Evolutionary conservation across 176 grass and related monocot genomes (phyloP).

Genomic region (Eleusine coracana): DNA sequence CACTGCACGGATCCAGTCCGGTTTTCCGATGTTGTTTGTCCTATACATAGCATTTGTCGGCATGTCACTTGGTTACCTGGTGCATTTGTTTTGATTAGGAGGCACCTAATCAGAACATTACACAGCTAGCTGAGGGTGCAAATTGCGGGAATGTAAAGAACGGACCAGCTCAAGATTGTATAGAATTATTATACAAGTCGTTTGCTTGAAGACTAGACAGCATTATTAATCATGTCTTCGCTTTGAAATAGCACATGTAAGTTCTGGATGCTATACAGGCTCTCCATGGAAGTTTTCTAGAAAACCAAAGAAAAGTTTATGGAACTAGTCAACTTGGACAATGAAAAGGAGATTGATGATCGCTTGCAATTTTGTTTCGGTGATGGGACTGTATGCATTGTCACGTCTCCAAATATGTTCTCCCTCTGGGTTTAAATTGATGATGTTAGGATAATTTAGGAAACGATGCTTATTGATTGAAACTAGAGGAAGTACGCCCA

Average conservation of each 20-base stretch:
- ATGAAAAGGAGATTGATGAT: neutral
- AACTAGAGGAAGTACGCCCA: no score
- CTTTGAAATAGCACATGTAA: neutral
- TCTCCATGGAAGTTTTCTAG: neutral
- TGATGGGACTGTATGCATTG: neutral
- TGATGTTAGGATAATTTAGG: neutral
- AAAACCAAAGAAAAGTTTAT: neutral
- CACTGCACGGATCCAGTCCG: neutral
- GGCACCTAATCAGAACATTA: conserved; percentile 5
- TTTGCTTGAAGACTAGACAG: neutral
- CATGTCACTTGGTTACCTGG: conserved; percentile 63
- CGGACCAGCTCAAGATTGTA: neutral
- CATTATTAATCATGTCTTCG: neutral
- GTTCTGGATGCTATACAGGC: neutral
- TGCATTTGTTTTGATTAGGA: conserved; percentile 45
- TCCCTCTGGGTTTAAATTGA: neutral
- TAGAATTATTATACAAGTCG: neutral
- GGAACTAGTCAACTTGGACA: neutral
- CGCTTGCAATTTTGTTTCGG: neutral
- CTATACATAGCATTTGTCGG: conserved; percentile 37
- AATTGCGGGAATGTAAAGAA: conserved; percentile 26
- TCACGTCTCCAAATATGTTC: neutral
- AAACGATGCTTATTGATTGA: no score
- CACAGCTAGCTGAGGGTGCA: neutral
- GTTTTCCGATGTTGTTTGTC: conserved; percentile 45